Evolutionary conservation across 2,329 filamentous ascomycete species (phyloP).

Genomic region (Alternaria sp.): DNA sequence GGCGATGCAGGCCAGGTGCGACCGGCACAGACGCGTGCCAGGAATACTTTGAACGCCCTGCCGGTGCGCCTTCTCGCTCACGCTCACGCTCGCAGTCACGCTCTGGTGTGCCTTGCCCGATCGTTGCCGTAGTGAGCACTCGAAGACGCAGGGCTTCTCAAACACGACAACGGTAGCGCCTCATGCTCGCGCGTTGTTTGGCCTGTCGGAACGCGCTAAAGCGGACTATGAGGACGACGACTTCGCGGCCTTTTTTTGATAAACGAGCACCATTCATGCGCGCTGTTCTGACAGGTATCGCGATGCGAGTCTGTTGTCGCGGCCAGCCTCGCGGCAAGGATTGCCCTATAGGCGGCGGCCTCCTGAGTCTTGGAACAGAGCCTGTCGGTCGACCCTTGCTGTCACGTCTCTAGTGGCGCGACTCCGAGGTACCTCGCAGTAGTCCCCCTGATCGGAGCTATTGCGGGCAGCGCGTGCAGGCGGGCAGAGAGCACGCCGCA

Average conservation of each 20-base stretch:
- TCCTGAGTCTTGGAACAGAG: slow-evolving; percentile 22
- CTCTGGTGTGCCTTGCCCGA: slow-evolving; percentile 8
- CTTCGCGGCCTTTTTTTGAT: slow-evolving; percentile 29
- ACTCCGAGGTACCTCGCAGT: slow-evolving; percentile 5
- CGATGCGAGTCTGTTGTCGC: slow-evolving; percentile 9
- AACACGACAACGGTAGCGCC: slow-evolving; percentile 12
- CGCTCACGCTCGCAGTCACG: neutral
- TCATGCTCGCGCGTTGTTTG: slow-evolving; percentile 9
- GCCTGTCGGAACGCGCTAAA: slow-evolving; percentile 6
- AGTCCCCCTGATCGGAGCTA: slow-evolving; percentile 16
- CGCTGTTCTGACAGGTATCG: slow-evolving; percentile 31
- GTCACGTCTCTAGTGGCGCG: slow-evolving; percentile 18
- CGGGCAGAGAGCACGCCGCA: neutral
- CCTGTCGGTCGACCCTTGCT: slow-evolving; percentile 5
- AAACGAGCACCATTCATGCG: slow-evolving; percentile 37
- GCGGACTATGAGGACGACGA: slow-evolving; percentile 1
- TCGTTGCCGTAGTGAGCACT: slow-evolving; percentile 11
- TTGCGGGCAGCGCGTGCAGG: slow-evolving; percentile 5
- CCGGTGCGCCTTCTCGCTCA: neutral
- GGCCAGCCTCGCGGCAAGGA: slow-evolving; percentile 31
- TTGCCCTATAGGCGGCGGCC: slow-evolving; percentile 23
- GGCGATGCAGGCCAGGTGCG: slow-evolving; percentile 8
- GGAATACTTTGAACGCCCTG: slow-evolving; percentile 8
- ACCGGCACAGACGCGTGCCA: slow-evolving; percentile 1
- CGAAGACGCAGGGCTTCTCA: slow-evolving; percentile 10